phyloP scores from a whole-genome alignment of 2,329 filamentous ascomycete genomes.

The Colletotrichum liaoningense region DNA sequence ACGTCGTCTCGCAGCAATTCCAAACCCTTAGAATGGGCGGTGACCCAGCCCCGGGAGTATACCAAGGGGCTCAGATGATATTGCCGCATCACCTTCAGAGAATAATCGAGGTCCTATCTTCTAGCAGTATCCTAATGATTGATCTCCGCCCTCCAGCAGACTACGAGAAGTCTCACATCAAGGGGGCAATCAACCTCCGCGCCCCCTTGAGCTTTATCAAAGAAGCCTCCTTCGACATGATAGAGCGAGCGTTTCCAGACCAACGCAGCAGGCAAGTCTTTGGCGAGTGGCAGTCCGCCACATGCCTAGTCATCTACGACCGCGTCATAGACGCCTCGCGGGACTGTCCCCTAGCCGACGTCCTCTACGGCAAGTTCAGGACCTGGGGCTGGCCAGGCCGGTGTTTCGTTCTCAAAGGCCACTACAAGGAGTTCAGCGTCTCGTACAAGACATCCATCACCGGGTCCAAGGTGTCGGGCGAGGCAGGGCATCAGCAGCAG shows the following conservation, averaged over 20 bases:
- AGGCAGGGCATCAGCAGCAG: conserved; percentile 46
- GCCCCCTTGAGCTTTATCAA: conserved; percentile 61
- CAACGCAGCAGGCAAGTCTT: conserved; percentile 60
- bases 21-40: conserved; percentile 55
- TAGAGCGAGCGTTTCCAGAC: conserved; percentile 62
- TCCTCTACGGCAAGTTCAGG: conserved; percentile 57
- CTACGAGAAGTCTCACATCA: conserved; percentile 63
- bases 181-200: conserved; percentile 63
- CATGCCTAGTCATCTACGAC: conserved; percentile 65
- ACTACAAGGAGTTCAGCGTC: conserved; percentile 65
- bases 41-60: conserved; percentile 43
- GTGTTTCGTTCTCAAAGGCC: conserved; percentile 66
- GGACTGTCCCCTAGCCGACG: conserved; percentile 62
- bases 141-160: conserved; percentile 60
- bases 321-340: conserved; percentile 59
- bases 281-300: conserved; percentile 57
- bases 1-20: conserved; percentile 57
- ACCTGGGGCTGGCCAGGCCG: conserved; percentile 61
- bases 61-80: conserved; percentile 57
- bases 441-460: conserved; percentile 64
- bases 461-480: conserved; percentile 54
- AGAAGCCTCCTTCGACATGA: conserved; percentile 60
- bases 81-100: conserved; percentile 62
- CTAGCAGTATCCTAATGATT: conserved; percentile 58
- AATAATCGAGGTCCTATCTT: conserved; percentile 61